Evolutionary conservation across 371 early-diverging fungal species (phyloP), one percentile per base, ranked within the genome.

Genomic region (Lichtheimia hyalospora): DNA sequence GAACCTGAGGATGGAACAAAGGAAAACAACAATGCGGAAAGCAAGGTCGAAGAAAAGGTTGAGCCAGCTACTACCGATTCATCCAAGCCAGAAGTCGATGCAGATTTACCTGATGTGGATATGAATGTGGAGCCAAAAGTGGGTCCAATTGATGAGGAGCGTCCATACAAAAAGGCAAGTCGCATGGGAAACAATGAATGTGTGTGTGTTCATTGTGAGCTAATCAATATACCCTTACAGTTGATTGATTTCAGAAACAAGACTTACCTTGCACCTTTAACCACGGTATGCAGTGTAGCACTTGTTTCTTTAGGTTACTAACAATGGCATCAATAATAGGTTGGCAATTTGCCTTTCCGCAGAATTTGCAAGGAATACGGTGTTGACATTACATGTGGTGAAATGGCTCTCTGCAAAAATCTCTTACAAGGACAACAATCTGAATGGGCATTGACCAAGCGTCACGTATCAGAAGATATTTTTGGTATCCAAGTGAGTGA

Each of bases 291-390:
- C 8, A 39, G 64, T 61, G 21, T 7, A 48, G 18, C n/a, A 18
- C 14, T 16, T 34, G 16, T 15, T 34, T 43, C 21, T 60, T 12
- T 15, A 23, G 7, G 12, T 16, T 1, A 40, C 48, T 28, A 27
- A 2, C 50, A 8, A 15, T 58, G 5, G 14, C 16, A n/a, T 14
- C 44, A 34, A 34, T 34, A 12, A 8, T 55, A 70, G 70, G 95
- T 96, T n/a, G 97, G 97, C 20, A 97, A 98, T 72, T 77, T 98
- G 41, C 98, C 99, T 34, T 98, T 97, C 84, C 84, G 99, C 10
- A 86, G 97, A 21, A 74, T 97, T 39, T 95, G 96, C 74, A 96
- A 96, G 69, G 86, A 77, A 13, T 94, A 85, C 64, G 99, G 99
- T 34, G 97, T 92, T 1, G 98, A 96, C 69, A 91, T 98, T 49